phyloP scores from a whole-genome alignment of 1,139 yeast species.

The Candida pseudoviswanathii region DNA sequence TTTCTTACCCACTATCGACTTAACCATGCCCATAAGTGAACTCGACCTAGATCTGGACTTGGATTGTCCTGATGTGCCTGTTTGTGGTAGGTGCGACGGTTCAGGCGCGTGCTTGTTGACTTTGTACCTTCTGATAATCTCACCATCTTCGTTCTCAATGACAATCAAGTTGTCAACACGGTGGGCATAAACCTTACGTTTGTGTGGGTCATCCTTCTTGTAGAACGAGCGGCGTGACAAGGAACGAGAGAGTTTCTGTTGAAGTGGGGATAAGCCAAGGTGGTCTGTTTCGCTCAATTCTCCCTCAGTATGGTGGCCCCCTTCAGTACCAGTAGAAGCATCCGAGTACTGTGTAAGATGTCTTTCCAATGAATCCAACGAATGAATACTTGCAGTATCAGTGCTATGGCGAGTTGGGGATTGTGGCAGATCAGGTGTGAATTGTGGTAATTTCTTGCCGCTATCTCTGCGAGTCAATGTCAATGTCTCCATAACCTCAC shows the following conservation, averaged over 20 bases:
- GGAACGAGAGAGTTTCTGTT: slow-evolving; percentile 10
- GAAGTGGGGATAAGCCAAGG: slow-evolving; percentile 7
- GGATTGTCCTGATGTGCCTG: slow-evolving; percentile 1
- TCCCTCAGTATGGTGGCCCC: not conserved
- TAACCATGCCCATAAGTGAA: slow-evolving; percentile 45
- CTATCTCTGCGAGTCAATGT: slow-evolving; percentile 18
- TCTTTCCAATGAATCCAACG: slow-evolving; percentile 42
- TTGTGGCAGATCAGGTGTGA: not conserved
- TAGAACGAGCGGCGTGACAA: slow-evolving; percentile 23
- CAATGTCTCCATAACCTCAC: slow-evolving; percentile 65
- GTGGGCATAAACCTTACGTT: slow-evolving; percentile 45
- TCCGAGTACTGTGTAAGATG: slow-evolving; percentile 37
- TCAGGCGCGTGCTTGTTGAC: slow-evolving; percentile 55
- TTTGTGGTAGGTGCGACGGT: not conserved
- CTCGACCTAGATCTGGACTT: slow-evolving; percentile 29
- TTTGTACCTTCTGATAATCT: slow-evolving; percentile 77
- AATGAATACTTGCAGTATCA: slow-evolving; percentile 42
- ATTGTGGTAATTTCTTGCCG: not conserved
- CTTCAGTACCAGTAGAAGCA: slow-evolving; percentile 15
- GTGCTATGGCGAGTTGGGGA: not conserved
- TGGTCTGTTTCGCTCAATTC: not conserved
- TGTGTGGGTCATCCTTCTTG: slow-evolving; percentile 31
- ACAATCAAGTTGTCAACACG: slow-evolving; percentile 69
- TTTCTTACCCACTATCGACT: slow-evolving; percentile 54
- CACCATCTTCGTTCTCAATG: slow-evolving; percentile 92